Base-by-base conservation (phyloP, 352 stramenopile species). In the Phytophthora hibernalis region DNA sequence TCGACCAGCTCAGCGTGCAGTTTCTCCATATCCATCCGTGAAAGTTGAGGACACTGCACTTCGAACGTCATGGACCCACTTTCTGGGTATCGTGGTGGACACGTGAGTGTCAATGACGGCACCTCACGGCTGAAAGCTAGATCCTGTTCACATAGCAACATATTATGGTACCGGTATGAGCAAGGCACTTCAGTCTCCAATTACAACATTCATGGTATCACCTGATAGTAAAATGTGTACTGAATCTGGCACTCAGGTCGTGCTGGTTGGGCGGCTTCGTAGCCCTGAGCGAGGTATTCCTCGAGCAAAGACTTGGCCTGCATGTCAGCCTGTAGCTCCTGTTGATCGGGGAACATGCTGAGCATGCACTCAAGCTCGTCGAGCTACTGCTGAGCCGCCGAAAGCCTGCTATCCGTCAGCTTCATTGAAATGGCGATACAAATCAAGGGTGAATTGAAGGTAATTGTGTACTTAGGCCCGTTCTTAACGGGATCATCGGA, bases 311-410 rank as follows among this genome's bases (percentile, higher is more conserved):
- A 1, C 55, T 68, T 60, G 28, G 69, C 22, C n/a, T 65, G 43
- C 2, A n/a, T 51, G 45, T 89, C 72, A 8, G 81, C 70, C 1
- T 60, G 38, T 11, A 93, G 43, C 70, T 92, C 85, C 1, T 81
- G 49, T 0, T 35, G 45, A 13, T 55, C 63, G 2, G 71, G 76
- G 45, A 93, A 93, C 83, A 93, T 93, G 66, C 85, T 92, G 10
- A 75, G 48, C 69, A 93, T 83, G 62, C 85, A 93, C 57, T 89
- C 83, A n/a, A 91, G 70, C 70, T 93, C 85, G 16, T 92, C 83
- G 47, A 83, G 58, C 68, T 92, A 81, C 61, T 80, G 72, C 35
- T 76, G 42, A 24, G 35, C 42, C 18, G 68, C 43, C 28, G 40
- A 61, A 11, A 58, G 38, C 21, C 40, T 53, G 21, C 16, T 48